Evolutionary conservation across 2,329 filamentous ascomycete genomes (phyloP).

Genomic region (Monilinia fructigena): DNA sequence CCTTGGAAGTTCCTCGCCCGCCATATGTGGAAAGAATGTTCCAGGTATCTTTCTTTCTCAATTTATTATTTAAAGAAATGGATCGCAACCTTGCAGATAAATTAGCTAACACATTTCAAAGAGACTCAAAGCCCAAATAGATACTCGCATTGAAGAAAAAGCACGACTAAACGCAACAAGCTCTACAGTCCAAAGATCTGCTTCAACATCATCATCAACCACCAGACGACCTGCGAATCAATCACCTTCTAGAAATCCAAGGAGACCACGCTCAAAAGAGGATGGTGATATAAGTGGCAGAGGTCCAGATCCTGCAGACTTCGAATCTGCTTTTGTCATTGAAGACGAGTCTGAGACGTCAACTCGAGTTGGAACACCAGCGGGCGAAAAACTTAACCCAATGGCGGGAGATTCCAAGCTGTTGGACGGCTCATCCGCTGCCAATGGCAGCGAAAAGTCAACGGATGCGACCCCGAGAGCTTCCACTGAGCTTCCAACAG

Average conservation of each 20-base stretch:
- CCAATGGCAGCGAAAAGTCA: conserved; percentile 35
- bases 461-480: conserved; percentile 29
- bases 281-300: conserved; percentile 32
- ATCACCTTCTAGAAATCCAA: conserved; percentile 34
- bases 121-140: conserved; percentile 82
- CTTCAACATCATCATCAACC: conserved; percentile 40
- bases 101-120: conserved; percentile 42
- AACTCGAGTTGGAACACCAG: conserved; percentile 61
- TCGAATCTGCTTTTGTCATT: conserved; percentile 81
- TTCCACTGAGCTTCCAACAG: conserved; percentile 56
- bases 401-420: conserved; percentile 28
- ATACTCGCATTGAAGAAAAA: conserved; percentile 86
- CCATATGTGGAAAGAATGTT: conserved; percentile 38
- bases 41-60: conserved; percentile 32
- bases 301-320: conserved; percentile 77
- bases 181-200: conserved; percentile 45
- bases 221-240: conserved; percentile 33
- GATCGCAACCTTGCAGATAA: conserved; percentile 16
- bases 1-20: conserved; percentile 22
- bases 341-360: conserved; percentile 73
- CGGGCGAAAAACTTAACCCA: conserved; percentile 36
- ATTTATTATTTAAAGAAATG: conserved; percentile 8
- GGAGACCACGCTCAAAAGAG: conserved; percentile 36
- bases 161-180: conserved; percentile 57
- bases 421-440: conserved; percentile 32